Conservation (phyloP, 2,329 filamentous ascomycete species). For the Epichloe coenophiala region DNA sequence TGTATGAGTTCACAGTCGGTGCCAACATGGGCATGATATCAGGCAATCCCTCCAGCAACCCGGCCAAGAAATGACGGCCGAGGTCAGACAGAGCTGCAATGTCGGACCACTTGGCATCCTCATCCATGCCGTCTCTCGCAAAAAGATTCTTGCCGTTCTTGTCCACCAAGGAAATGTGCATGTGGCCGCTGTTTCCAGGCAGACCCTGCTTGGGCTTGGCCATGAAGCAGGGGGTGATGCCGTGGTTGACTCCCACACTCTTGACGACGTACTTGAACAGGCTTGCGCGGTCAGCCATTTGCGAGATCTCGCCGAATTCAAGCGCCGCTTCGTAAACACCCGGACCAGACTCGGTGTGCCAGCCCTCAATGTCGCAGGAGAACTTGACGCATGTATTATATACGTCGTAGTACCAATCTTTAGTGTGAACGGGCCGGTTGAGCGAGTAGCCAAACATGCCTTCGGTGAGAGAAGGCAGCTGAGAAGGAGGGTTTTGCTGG, state of each 20-base stretch:
- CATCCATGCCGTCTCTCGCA: constrained; percentile 57
- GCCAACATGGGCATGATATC: constrained; percentile 94
- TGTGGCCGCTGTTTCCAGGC: constrained; percentile 90
- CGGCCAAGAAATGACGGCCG: constrained; percentile 85
- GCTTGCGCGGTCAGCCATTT: constrained; percentile 84
- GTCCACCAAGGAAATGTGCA: constrained; percentile 83
- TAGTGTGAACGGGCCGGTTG: constrained; percentile 75
- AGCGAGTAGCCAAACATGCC: constrained; percentile 95
- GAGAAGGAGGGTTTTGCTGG: constrained; percentile 54
- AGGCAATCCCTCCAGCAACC: constrained; percentile 74
- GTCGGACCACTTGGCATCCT: constrained; percentile 59
- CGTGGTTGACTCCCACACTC: constrained; percentile 71
- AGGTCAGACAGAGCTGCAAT: constrained; percentile 72
- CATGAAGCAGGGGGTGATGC: constrained; percentile 97
- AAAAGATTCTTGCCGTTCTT: constrained; percentile 74
- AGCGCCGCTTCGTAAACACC: constrained; percentile 93
- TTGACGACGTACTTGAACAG: constrained; percentile 95
- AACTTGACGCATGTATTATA: constrained; percentile 71
- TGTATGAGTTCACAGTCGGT: constrained; percentile 95
- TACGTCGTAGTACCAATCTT: constrained; percentile 83
- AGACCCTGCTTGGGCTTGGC: constrained; percentile 85
- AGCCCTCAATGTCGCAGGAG: constrained; percentile 73
- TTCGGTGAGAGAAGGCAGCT: constrained; percentile 71
- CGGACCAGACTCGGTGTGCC: constrained; percentile 89
- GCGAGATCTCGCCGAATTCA: constrained; percentile 73